Percentiles rank a stretch among this genome's conserved stretches.
phyloP scores from a whole-genome alignment of 352 stramenopile genomes.

The Pythium monospermum region DNA sequence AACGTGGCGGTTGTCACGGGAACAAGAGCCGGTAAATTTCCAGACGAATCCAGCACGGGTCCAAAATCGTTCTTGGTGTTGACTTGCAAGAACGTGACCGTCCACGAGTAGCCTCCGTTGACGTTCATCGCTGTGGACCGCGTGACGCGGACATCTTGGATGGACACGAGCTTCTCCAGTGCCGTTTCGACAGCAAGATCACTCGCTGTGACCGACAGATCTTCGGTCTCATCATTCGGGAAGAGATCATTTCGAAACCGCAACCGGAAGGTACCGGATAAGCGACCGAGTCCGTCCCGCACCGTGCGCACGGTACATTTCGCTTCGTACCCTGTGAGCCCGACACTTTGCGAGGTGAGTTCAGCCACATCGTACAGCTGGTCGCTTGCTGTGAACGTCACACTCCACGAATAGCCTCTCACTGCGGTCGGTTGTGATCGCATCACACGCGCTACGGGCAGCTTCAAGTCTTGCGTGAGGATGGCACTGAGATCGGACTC shows the following conservation, averaged over 20 bases:
- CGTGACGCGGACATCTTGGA: constrained; percentile 57
- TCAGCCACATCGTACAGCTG: constrained; percentile 56
- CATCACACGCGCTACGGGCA: constrained; percentile 51
- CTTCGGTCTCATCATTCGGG: constrained; percentile 59
- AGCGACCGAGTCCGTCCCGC: constrained; percentile 50
- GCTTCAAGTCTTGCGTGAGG: constrained; percentile 54
- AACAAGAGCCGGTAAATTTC: constrained; percentile 59
- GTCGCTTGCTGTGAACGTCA: constrained; percentile 71
- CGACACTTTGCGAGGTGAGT: constrained; percentile 40
- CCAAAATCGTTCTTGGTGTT: constrained; percentile 77
- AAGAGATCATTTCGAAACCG: constrained; percentile 69
- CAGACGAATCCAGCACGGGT: constrained; percentile 54
- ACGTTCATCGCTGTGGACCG: constrained; percentile 64
- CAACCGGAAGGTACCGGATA: constrained; percentile 68
- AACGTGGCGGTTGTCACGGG: constrained; percentile 31
- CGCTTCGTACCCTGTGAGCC: constrained; percentile 57
- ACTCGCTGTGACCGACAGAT: constrained; percentile 58
- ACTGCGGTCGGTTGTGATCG: constrained; percentile 35
- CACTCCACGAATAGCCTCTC: constrained; percentile 60
- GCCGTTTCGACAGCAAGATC: constrained; percentile 49
- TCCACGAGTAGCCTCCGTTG: constrained; percentile 82
- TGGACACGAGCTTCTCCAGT: constrained; percentile 64
- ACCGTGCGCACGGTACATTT: constrained; percentile 40
- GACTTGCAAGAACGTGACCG: constrained; percentile 72
- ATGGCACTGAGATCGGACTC: constrained; percentile 53